Conservation (phyloP, 306 rosid genomes). For the Vigna nakashimae region DNA sequence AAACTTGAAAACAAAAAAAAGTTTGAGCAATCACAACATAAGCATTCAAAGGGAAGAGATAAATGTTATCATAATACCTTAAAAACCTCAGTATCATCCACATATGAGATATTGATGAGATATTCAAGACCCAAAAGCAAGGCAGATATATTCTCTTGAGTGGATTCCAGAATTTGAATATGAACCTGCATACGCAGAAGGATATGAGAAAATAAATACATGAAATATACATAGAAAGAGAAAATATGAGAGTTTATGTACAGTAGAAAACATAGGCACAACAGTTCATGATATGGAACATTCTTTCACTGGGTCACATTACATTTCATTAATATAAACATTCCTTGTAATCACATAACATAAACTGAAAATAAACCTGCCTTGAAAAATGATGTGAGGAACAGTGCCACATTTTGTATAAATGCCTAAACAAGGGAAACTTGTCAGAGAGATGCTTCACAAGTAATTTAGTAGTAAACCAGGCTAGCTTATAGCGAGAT, state of each 20-base stretch:
- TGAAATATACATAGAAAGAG: not conserved
- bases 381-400: conserved; percentile 87
- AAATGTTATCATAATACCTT: conserved; percentile 55
- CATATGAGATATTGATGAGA: conserved; percentile 85
- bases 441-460: conserved; percentile 23
- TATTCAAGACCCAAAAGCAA: conserved; percentile 87
- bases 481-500: not conserved
- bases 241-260: not conserved
- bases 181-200: conserved; percentile 60
- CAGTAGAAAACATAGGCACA: not conserved
- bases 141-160: conserved; percentile 69
- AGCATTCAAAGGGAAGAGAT: not conserved
- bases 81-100: conserved; percentile 90
- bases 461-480: not conserved
- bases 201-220: not conserved
- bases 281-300: conserved; percentile 8
- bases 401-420: conserved; percentile 87
- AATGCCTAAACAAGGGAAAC: conserved; percentile 60
- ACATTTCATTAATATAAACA: conserved; percentile 4
- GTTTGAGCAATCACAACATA: not conserved
- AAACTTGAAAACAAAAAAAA: not conserved
- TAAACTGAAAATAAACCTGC: conserved; percentile 44
- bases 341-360: not conserved
- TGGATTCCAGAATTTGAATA: conserved; percentile 73
- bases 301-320: not conserved